Percentiles rank a stretch among this genome's conserved stretches.
phyloP scores from a whole-genome alignment of 1,284 basidiomycete species.

The Sporisorium iseilematis-ciliati region DNA sequence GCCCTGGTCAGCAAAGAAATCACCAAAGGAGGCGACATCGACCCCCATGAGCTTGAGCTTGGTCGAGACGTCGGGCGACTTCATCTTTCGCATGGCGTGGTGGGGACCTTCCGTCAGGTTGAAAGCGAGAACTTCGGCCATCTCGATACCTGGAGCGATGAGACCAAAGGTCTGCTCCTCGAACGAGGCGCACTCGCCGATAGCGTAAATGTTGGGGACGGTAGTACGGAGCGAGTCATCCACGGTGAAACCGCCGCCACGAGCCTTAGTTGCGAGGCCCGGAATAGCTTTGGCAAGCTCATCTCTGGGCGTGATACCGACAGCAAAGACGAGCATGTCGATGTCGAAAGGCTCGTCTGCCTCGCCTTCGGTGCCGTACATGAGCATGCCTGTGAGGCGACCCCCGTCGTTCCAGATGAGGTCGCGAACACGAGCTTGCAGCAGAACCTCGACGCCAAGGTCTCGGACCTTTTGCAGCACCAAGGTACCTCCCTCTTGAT shows the following conservation, averaged over 20 bases:
- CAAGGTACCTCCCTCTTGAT: conserved; percentile 78
- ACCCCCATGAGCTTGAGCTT: conserved; percentile 81
- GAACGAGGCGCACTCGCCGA: conserved; percentile 82
- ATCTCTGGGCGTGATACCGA: conserved; percentile 77
- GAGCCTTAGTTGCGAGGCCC: conserved; percentile 72
- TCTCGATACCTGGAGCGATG: conserved; percentile 80
- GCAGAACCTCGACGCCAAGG: conserved; percentile 77
- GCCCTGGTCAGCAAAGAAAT: conserved; percentile 79
- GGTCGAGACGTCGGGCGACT: conserved; percentile 76
- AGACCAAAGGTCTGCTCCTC: conserved; percentile 78
- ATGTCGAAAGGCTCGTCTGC: conserved; percentile 64
- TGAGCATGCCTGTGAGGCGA: conserved; percentile 58
- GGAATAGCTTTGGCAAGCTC: conserved; percentile 73
- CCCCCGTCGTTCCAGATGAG: conserved; percentile 47
- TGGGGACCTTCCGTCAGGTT: conserved; percentile 74
- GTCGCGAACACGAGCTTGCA: conserved; percentile 73
- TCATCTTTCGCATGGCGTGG: conserved; percentile 74
- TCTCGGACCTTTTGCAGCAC: conserved; percentile 78
- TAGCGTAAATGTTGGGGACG: conserved; percentile 77
- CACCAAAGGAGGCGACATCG: conserved; percentile 81
- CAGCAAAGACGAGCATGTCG: conserved; percentile 68
- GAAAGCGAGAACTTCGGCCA: conserved; percentile 81
- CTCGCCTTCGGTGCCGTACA: conserved; percentile 65
- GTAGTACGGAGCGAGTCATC: conserved; percentile 76
- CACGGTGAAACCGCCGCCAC: conserved; percentile 76